Evolutionary conservation across 176 grass and related monocot genomes (phyloP).

Genomic region (Oryza australiensis): DNA sequence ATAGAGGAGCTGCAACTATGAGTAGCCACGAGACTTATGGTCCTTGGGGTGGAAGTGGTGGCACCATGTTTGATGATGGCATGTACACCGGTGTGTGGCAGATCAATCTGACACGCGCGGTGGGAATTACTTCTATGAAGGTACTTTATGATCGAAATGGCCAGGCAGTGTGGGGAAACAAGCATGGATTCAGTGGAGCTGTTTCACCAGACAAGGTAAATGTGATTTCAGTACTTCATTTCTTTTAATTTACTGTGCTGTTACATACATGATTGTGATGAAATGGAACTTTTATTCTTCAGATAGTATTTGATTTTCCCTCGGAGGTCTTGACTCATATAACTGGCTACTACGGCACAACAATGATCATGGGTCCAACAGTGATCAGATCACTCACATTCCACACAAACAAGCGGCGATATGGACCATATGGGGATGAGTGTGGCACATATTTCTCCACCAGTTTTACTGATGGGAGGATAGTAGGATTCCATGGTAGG

Average conservation of each 20-base stretch:
- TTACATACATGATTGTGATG: not conserved
- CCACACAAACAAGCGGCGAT: slow-evolving; percentile 72
- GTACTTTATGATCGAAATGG: slow-evolving; percentile 89
- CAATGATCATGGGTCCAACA: slow-evolving; percentile 80
- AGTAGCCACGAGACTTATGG: slow-evolving; percentile 59
- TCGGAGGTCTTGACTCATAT: slow-evolving; percentile 85
- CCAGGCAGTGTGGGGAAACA: slow-evolving; percentile 94
- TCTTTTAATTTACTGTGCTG: not conserved
- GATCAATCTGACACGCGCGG: slow-evolving; percentile 76
- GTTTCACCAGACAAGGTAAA: slow-evolving; percentile 75
- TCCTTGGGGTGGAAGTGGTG: slow-evolving; percentile 94
- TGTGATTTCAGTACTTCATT: not conserved
- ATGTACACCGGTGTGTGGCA: slow-evolving; percentile 75
- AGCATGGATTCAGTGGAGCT: slow-evolving; percentile 70
- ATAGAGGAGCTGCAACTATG: slow-evolving; percentile 33
- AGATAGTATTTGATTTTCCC: slow-evolving; percentile 86
- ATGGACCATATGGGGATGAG: slow-evolving; percentile 85
- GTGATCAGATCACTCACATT: slow-evolving; percentile 79
- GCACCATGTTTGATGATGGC: slow-evolving; percentile 95
- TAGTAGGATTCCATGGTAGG: slow-evolving; percentile 87
- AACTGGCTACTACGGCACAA: slow-evolving; percentile 69
- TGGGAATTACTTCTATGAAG: slow-evolving; percentile 74
- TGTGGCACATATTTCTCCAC: slow-evolving; percentile 82
- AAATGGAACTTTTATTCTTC: slow-evolving; percentile 17
- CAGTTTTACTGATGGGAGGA: slow-evolving; percentile 60